Evolutionary conservation across 1,139 yeast genomes (phyloP).

Genomic region (Wickerhamomyces sp.): DNA sequence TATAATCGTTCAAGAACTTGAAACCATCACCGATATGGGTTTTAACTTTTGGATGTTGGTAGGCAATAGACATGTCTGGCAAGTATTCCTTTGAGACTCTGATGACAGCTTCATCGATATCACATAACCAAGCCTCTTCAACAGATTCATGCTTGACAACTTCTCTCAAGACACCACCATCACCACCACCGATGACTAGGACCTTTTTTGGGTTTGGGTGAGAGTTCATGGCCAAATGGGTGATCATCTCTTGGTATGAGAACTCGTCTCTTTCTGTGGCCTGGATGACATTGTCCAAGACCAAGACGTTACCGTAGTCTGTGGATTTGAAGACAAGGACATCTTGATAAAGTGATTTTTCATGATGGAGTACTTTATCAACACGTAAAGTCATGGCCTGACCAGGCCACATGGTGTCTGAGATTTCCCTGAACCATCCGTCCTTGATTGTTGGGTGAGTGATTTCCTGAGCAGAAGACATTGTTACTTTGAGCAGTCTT

Average conservation of each 20-base stretch:
- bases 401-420: conserved; percentile 90
- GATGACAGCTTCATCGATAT: conserved; percentile 89
- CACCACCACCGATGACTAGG: conserved; percentile 93
- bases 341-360: conserved; percentile 82
- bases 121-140: conserved; percentile 85
- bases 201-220: conserved; percentile 91
- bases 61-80: conserved; percentile 79
- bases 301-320: conserved; percentile 86
- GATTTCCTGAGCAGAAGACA: conserved; percentile 35
- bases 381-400: conserved; percentile 85
- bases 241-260: conserved; percentile 92
- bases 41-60: conserved; percentile 75
- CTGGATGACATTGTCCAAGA: conserved; percentile 86
- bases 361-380: conserved; percentile 74
- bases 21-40: conserved; percentile 90
- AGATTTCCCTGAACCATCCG: conserved; percentile 90
- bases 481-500: neutral
- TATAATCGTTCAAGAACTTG: conserved; percentile 77
- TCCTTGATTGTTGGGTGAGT: conserved; percentile 67
- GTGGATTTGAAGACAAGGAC: conserved; percentile 84
- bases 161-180: conserved; percentile 93
- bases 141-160: conserved; percentile 80
- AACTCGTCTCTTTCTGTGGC: conserved; percentile 94
- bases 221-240: conserved; percentile 83
- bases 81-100: conserved; percentile 75